Percentiles rank a stretch among this genome's conserved stretches.
Evolutionary conservation across 2,329 filamentous ascomycete genomes (phyloP).

Genomic region (Aspergillus novoparasiticus): DNA sequence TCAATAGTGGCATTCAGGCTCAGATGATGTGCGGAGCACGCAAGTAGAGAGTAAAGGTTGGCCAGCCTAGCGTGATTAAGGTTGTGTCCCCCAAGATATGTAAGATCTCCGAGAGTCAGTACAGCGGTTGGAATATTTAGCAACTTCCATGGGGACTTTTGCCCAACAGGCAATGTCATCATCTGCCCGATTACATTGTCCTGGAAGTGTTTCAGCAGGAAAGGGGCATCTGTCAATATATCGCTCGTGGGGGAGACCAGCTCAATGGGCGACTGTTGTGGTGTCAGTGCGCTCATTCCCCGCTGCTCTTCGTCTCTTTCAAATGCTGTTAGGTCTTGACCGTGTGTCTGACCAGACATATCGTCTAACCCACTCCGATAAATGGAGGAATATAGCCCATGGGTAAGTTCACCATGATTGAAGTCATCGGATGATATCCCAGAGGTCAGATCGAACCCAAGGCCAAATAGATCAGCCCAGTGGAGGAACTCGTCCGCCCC

Average conservation of each 20-base stretch:
- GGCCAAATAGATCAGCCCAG: conserved; percentile 37
- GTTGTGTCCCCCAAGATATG: conserved; percentile 27
- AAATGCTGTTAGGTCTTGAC: background rate
- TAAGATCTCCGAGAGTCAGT: conserved; percentile 33
- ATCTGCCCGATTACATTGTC: conserved; percentile 35
- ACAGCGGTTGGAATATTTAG: conserved; percentile 35
- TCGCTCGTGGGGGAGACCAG: conserved; percentile 11
- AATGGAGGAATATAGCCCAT: background rate
- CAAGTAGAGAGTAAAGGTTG: conserved; percentile 34
- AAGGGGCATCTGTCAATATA: conserved; percentile 25
- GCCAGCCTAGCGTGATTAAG: conserved; percentile 36
- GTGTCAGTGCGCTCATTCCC: conserved; percentile 1
- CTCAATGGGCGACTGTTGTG: conserved; percentile 17
- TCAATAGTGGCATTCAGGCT: conserved; percentile 17
- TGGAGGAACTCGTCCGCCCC: conserved; percentile 34
- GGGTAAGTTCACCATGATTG: background rate
- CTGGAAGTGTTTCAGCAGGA: conserved; percentile 35
- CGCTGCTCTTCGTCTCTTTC: background rate
- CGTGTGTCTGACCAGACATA: conserved; percentile 3
- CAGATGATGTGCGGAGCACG: conserved; percentile 32
- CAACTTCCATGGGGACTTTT: conserved; percentile 39
- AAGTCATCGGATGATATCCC: background rate
- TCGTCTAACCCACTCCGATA: background rate
- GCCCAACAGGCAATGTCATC: conserved; percentile 31
- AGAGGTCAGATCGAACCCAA: conserved; percentile 26